Base-by-base conservation (phyloP, 1,284 basidiomycete species). In the Papiliotrema terrestris region DNA sequence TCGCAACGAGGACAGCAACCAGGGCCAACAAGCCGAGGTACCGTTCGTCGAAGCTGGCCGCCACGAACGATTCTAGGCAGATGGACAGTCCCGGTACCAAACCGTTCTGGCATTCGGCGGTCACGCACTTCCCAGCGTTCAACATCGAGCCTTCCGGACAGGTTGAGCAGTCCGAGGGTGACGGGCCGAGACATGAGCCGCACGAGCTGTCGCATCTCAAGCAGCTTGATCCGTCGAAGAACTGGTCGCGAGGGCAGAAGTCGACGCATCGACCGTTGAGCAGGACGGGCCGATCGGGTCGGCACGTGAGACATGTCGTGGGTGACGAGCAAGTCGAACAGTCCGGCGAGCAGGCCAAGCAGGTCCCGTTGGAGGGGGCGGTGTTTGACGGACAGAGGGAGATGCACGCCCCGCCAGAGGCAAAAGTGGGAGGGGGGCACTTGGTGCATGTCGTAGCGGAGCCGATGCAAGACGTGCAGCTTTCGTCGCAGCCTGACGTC, bases 291-390 rank as follows among this genome's bases (percentile, higher is more conserved):
- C 71, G 64, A 3, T 49, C 25, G 2, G 67, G 1, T 0, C 74
- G 71, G 56, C 79, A 80, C 2, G 75, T 52, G 14, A 63, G 49
- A 55, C 78, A 79, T 5, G 58, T 39, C 1, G 55, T 54, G 4
- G 61, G 48, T 11, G 59, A 51, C 14, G 69, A 66, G 56, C 78
- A 79, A 1, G 74, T 74, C 2, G 63, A 56, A 53, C 78, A 79
- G 61, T 77, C 74, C 0, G 71, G 63, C 19, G 76, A 73, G 55
- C 78, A 79, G 0, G 71, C 39, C 8, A 63, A 25, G 58, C 79
- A 80, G 4, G 67, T 67, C 1, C 59, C 60, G 53, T 71, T 69
- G 13, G 58, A 44, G 8, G 59, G 43, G 52, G 71, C 61, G 11
- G 69, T 72, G 6, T 60, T 59, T 15, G 60, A 14, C 0, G 77